Conservation (phyloP, 2,329 filamentous ascomycete species). For the Cercospora janseana region DNA sequence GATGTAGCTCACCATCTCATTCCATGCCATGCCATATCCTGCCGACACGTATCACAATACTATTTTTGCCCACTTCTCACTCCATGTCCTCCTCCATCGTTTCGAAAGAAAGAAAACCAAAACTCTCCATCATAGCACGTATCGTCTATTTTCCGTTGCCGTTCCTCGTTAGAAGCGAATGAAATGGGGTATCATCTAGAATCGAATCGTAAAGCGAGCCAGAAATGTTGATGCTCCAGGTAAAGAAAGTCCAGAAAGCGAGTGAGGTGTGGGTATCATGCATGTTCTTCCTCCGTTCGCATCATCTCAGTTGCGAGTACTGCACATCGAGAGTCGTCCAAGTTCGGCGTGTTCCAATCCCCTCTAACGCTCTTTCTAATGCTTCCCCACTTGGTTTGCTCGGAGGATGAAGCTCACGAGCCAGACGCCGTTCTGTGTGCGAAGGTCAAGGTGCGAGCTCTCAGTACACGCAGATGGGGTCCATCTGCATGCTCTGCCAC, state of each 20-base stretch:
- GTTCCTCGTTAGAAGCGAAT: slow-evolving; percentile 15
- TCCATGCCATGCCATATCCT: not conserved
- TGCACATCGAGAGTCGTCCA: not conserved
- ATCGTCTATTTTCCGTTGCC: slow-evolving; percentile 1
- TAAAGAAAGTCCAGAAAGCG: not conserved
- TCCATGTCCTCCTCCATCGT: slow-evolving; percentile 2
- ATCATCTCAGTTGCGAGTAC: not conserved
- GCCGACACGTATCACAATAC: not conserved
- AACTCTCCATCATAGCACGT: not conserved
- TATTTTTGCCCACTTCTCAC: too few relatives aligned
- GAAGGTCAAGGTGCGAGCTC: not conserved
- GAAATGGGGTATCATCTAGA: slow-evolving; percentile 16
- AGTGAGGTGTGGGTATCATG: slow-evolving; percentile 8
- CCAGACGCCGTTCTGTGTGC: not conserved
- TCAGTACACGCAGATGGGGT: slow-evolving; percentile 5
- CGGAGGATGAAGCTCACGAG: not conserved
- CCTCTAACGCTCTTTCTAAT: not conserved
- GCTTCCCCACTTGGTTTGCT: not conserved
- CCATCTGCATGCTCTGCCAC: not conserved
- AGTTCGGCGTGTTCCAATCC: not conserved
- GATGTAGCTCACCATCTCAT: not conserved
- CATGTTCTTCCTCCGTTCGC: not conserved
- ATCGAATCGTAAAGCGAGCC: slow-evolving; percentile 2
- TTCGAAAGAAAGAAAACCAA: not conserved
- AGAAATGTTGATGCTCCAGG: slow-evolving; percentile 8